A percentile compares a stretch with the other conserved stretches of the same genome.
These are phyloP conservation scores for Fusarium compactum DNA, from an alignment of 2,329 filamentous ascomycete species.

Conservation along the genomic window DNA sequence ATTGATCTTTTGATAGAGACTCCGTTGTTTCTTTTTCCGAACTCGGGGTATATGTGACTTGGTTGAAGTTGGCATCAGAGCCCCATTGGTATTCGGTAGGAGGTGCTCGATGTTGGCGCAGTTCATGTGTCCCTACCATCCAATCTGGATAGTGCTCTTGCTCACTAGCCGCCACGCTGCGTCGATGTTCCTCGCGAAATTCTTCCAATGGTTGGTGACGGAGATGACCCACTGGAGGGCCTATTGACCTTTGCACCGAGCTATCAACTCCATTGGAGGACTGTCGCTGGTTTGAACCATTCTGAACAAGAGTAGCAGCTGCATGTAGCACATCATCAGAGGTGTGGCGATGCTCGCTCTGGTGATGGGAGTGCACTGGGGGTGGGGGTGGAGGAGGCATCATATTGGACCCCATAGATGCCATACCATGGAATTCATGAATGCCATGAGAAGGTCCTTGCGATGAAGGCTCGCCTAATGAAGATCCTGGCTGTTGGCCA, in stretches of 20 bases:
- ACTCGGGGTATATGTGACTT: conserved; percentile 67
- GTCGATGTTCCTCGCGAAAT: conserved; percentile 56
- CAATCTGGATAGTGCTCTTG: conserved; percentile 58
- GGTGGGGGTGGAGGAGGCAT: conserved; percentile 54
- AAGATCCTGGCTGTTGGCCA: conserved; percentile 62
- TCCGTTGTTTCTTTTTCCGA: conserved; percentile 69
- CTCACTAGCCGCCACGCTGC: conserved; percentile 49
- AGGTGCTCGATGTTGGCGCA: conserved; percentile 50
- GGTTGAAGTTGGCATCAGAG: conserved; percentile 73
- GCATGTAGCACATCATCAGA: conserved; percentile 68
- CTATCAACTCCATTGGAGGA: conserved; percentile 45
- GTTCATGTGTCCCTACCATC: conserved; percentile 54
- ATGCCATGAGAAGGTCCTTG: conserved; percentile 39
- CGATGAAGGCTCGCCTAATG: conserved; percentile 42
- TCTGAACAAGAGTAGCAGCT: conserved; percentile 66
- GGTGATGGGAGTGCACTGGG: conserved; percentile 44
- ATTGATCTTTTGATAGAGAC: conserved; percentile 65
- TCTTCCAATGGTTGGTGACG: conserved; percentile 59
- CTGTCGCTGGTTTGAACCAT: conserved; percentile 50
- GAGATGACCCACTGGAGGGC: conserved; percentile 56
- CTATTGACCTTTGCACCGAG: conserved; percentile 45
- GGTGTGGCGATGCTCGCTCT: conserved; percentile 49
- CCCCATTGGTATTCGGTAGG: conserved; percentile 71
- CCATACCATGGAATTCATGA: conserved; percentile 37
- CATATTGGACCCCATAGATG: conserved; percentile 48